phyloP scores from a whole-genome alignment of 2,329 filamentous ascomycete genomes.

The Colletotrichum sp. region DNA sequence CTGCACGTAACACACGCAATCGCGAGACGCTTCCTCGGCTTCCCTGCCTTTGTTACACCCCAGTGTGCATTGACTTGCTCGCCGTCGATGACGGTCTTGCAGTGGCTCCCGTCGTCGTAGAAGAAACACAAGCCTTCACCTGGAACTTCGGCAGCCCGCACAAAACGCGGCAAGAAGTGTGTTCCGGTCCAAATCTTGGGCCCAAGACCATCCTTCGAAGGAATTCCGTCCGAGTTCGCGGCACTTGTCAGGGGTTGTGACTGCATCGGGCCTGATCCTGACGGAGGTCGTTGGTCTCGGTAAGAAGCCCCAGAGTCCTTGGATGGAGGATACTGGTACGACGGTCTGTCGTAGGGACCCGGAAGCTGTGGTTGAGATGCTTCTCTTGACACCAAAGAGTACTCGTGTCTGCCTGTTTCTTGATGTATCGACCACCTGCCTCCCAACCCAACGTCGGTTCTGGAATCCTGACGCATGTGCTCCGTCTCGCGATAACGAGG shows the following conservation, averaged over 20 bases:
- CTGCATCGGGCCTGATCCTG: slow-evolving; percentile 29
- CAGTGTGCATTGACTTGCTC: slow-evolving; percentile 89
- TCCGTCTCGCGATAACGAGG: slow-evolving; percentile 48
- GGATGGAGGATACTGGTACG: slow-evolving; percentile 40
- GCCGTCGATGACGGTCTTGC: slow-evolving; percentile 83
- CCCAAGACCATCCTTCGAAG: slow-evolving; percentile 64
- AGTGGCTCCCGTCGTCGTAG: slow-evolving; percentile 84
- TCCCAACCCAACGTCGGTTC: slow-evolving; percentile 38
- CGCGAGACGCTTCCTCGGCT: slow-evolving; percentile 87
- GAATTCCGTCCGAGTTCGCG: slow-evolving; percentile 44
- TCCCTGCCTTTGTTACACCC: slow-evolving; percentile 93
- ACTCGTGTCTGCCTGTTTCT: slow-evolving; percentile 49
- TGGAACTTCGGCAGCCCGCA: slow-evolving; percentile 69
- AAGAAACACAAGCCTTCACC: slow-evolving; percentile 85
- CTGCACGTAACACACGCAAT: slow-evolving; percentile 93
- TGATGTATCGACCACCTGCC: slow-evolving; percentile 43
- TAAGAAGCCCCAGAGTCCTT: slow-evolving; percentile 34
- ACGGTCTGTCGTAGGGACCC: slow-evolving; percentile 38
- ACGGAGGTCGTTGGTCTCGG: slow-evolving; percentile 28
- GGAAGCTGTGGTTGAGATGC: slow-evolving; percentile 31
- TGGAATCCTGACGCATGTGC: slow-evolving; percentile 37
- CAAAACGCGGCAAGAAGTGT: slow-evolving; percentile 70
- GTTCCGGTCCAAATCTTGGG: slow-evolving; percentile 74
- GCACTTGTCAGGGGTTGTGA: slow-evolving; percentile 32
- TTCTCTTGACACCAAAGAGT: slow-evolving; percentile 49